phyloP scores from a whole-genome alignment of 1,139 yeast genomes.

The Kodamaea alishanica region DNA sequence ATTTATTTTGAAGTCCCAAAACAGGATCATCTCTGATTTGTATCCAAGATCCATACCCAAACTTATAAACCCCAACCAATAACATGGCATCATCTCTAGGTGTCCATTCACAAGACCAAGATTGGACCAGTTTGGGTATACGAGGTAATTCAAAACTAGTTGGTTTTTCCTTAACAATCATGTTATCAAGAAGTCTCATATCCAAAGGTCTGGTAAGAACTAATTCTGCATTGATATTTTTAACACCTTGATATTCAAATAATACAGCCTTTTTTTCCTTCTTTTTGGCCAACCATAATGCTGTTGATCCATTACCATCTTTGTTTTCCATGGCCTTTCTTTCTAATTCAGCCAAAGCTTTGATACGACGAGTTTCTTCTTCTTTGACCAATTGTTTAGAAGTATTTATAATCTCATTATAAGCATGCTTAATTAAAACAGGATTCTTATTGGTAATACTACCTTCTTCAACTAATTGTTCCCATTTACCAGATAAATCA shows the following conservation, averaged over 20 bases:
- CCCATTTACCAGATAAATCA: conserved; percentile 78
- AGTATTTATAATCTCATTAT: conserved; percentile 60
- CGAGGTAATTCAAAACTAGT: conserved; percentile 54
- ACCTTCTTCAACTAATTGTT: conserved; percentile 85
- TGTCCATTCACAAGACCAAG: conserved; percentile 91
- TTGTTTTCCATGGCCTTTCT: conserved; percentile 51
- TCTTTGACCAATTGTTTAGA: conserved; percentile 62
- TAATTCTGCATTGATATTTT: conserved; percentile 87
- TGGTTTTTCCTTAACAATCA: conserved; percentile 58
- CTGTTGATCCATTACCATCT: conserved; percentile 37
- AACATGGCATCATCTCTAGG: conserved; percentile 81
- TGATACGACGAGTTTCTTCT: conserved; percentile 62
- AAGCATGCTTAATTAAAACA: conserved; percentile 73
- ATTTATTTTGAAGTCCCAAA: conserved; percentile 78
- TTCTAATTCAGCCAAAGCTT: conserved; percentile 56
- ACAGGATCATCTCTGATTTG: conserved; percentile 95
- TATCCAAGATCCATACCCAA: conserved; percentile 95
- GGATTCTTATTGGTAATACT: conserved; percentile 83
- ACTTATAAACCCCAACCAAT: conserved; percentile 80
- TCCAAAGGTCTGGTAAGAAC: conserved; percentile 80
- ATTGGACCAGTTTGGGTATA: conserved; percentile 75
- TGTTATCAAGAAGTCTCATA: conserved; percentile 58
- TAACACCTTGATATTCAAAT: conserved; percentile 86
- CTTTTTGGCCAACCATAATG: conserved; percentile 56
- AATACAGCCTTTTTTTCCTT: conserved; percentile 83